These are phyloP conservation scores for Talaromyces trachyspermus DNA, from an alignment of 495 filamentous ascomycete species.

Conservation along the genomic window DNA sequence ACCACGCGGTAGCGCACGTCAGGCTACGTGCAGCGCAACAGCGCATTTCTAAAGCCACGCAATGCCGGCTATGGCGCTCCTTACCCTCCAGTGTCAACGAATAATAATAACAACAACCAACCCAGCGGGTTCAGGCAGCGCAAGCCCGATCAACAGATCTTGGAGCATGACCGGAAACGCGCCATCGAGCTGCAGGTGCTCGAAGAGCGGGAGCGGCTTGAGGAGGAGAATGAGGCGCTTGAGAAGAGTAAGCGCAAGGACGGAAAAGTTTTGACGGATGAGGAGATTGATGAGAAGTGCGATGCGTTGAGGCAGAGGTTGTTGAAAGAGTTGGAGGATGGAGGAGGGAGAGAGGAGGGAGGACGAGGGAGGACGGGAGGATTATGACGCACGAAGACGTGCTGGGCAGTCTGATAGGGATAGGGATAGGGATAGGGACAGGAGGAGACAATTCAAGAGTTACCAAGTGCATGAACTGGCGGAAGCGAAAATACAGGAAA, in stretches of 20 bases:
- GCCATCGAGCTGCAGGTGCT: conserved; percentile 89
- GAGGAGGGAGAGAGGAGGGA: conserved; percentile 10
- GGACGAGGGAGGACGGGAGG: conserved; percentile 1
- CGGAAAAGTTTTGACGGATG: conserved; percentile 48
- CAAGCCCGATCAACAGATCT: conserved; percentile 80
- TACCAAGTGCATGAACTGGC: conserved; percentile 97
- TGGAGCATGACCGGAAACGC: conserved; percentile 86
- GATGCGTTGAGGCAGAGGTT: conserved; percentile 22
- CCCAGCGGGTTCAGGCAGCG: conserved; percentile 68
- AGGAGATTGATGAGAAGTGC: conserved; percentile 35
- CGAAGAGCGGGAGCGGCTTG: conserved; percentile 78
- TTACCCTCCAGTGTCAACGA: conserved; percentile 38
- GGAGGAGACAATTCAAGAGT: conserved; percentile 60
- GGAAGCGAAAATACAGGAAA: conserved; percentile 93
- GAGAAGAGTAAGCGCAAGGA: conserved; percentile 44
- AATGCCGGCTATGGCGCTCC: conserved; percentile 43
- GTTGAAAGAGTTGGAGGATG: conserved; percentile 27
- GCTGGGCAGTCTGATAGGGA: background rate
- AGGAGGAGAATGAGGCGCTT: conserved; percentile 64
- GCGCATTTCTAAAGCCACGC: conserved; percentile 77
- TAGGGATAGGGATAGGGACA: conserved; percentile 18
- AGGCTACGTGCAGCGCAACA: conserved; percentile 94
- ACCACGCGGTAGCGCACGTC: conserved; percentile 89
- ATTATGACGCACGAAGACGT: background rate
- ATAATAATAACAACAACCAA: conserved; percentile 25